phyloP scores from a whole-genome alignment of 495 filamentous ascomycete species.

The Thermochaetoides thermophila region DNA sequence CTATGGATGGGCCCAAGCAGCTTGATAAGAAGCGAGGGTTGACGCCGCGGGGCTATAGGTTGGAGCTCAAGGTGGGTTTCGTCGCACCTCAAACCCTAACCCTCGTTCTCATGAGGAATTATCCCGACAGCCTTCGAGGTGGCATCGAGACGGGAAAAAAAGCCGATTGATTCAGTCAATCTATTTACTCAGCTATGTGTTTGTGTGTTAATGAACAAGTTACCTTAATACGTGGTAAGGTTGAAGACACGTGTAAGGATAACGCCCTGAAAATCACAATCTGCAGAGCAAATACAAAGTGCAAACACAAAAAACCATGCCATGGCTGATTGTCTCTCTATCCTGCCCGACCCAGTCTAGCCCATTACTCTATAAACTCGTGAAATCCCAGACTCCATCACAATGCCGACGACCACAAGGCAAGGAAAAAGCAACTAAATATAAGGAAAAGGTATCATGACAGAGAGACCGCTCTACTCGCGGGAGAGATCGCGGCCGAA shows the following conservation, averaged over 20 bases:
- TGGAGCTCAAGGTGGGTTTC: too few species aligned
- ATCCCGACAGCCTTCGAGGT: too few species aligned
- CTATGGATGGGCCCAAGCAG: not conserved
- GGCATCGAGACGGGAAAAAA: too few species aligned
- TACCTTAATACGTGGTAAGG: too few species aligned
- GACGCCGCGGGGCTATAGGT: not conserved
- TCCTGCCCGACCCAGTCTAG: slow-evolving; percentile 10
- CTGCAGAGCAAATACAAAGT: not conserved
- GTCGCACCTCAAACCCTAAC: slow-evolving; percentile 3
- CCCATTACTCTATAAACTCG: slow-evolving; percentile 7
- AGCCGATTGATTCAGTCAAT: too few species aligned
- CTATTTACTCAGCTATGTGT: too few species aligned
- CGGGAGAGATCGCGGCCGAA: slow-evolving; percentile 94
- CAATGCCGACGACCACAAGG: slow-evolving; percentile 3
- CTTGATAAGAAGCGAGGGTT: not conserved
- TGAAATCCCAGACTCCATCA: slow-evolving; percentile 8
- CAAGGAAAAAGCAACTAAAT: not conserved
- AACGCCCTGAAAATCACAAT: too few species aligned
- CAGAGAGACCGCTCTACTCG: slow-evolving; percentile 53
- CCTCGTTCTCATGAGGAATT: not conserved
- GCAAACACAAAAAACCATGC: slow-evolving; percentile 1
- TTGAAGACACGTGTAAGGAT: too few species aligned
- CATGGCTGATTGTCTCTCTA: slow-evolving; percentile 6
- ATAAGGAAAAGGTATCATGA: too few species aligned
- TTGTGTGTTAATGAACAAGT: too few species aligned